A percentile compares a stretch with the other conserved stretches of the same genome.
phyloP scores from a whole-genome alignment of 768 basidiomycete species.

The Dioszegia aurantiaca region DNA sequence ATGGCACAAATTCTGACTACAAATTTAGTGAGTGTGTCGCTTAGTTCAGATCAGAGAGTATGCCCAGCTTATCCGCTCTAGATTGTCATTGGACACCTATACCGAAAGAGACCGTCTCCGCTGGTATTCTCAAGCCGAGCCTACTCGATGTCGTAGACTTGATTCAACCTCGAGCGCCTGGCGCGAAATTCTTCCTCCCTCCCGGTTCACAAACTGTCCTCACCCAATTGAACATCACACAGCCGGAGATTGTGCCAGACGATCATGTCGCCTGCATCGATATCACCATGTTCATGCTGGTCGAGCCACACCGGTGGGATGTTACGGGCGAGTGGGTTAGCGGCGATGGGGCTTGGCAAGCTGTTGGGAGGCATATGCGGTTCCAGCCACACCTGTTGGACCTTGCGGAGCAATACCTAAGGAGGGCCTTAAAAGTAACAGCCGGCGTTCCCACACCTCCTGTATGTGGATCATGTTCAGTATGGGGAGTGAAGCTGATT shows the following conservation, averaged over 20 bases:
- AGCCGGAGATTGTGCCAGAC: neutral
- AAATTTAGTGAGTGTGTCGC: neutral
- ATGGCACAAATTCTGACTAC: conserved; percentile 4
- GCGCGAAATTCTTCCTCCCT: neutral
- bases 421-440: neutral
- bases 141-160: neutral
- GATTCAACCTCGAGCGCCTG: neutral
- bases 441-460: neutral
- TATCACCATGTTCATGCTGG: conserved; percentile 1
- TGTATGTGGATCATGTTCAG: neutral
- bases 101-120: neutral
- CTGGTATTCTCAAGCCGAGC: neutral
- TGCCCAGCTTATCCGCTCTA: neutral
- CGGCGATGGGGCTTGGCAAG: neutral
- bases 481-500: neutral
- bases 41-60: neutral
- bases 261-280: conserved; percentile 4
- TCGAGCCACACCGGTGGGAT: neutral
- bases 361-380: conserved; percentile 7
- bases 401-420: conserved; percentile 12
- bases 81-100: conserved; percentile 1
- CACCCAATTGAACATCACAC: neutral
- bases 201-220: conserved; percentile 3
- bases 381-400: conserved; percentile 15
- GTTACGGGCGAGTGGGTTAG: neutral